Conservation (phyloP, 106 monocot genomes). For the Dendrobium catenatum region DNA sequence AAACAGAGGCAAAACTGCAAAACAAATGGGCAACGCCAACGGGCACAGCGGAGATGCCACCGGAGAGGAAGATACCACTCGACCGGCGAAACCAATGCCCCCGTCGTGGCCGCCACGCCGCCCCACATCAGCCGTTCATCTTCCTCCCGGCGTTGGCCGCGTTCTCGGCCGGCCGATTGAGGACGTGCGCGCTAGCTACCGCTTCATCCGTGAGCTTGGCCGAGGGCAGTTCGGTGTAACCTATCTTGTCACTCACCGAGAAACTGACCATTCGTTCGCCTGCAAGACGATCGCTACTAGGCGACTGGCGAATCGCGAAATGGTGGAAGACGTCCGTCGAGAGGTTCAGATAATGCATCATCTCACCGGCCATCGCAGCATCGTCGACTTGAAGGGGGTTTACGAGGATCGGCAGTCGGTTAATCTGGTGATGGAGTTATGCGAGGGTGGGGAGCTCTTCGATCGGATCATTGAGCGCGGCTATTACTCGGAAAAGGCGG, state of each 20-base stretch:
- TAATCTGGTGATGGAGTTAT: constrained; percentile 62
- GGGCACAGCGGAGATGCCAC: not conserved
- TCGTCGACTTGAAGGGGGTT: constrained; percentile 23
- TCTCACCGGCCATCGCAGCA: constrained; percentile 35
- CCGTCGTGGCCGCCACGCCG: not conserved
- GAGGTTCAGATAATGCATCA: constrained; percentile 48
- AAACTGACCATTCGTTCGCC: constrained; percentile 16
- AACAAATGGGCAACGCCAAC: not conserved
- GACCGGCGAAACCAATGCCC: constrained; percentile 7
- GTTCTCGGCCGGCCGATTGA: constrained; percentile 14
- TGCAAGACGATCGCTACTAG: constrained; percentile 28
- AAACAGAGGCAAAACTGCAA: too few species aligned
- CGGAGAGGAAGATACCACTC: constrained; percentile 1
- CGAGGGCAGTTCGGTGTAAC: constrained; percentile 28
- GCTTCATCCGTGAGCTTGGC: constrained; percentile 16
- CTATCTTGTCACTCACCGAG: constrained; percentile 11
- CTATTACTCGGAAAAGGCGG: constrained; percentile 45
- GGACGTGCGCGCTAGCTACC: constrained; percentile 14
- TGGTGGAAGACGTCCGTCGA: constrained; percentile 29
- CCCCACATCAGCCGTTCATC: not conserved
- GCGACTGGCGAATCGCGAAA: constrained; percentile 11
- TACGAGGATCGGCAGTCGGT: constrained; percentile 35
- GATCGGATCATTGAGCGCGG: constrained; percentile 44
- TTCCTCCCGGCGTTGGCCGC: constrained; percentile 6
- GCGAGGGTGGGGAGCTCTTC: constrained; percentile 71